Conservation (phyloP, 2,329 filamentous ascomycete species). For the Pleurostoma richardsiae region DNA sequence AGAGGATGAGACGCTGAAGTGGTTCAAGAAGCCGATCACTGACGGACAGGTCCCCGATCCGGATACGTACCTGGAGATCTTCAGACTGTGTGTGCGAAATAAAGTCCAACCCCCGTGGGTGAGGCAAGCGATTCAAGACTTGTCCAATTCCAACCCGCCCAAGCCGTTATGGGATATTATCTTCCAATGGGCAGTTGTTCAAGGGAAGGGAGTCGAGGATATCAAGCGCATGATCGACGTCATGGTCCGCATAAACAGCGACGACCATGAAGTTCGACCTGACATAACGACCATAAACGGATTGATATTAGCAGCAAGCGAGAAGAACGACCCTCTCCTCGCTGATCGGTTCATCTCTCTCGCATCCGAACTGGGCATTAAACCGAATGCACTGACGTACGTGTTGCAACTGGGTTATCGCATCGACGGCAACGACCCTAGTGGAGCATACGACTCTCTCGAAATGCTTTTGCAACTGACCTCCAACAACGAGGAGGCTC, state of each 20-base stretch:
- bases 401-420: slow-evolving; percentile 73
- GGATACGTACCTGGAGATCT: slow-evolving; percentile 45
- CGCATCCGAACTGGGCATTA: slow-evolving; percentile 58
- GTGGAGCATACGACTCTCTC: slow-evolving; percentile 64
- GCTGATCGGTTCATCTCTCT: slow-evolving; percentile 70
- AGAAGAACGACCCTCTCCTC: slow-evolving; percentile 63
- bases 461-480: slow-evolving; percentile 50
- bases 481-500: slow-evolving; percentile 50
- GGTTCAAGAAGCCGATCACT: slow-evolving; percentile 56
- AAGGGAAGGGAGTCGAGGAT: slow-evolving; percentile 66
- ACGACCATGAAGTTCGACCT: slow-evolving; percentile 44
- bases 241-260: slow-evolving; percentile 48
- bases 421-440: slow-evolving; percentile 66
- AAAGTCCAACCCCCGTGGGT: slow-evolving; percentile 55
- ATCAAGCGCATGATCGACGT: slow-evolving; percentile 67
- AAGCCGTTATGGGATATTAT: slow-evolving; percentile 66
- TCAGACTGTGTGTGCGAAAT: slow-evolving; percentile 57
- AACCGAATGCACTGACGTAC: slow-evolving; percentile 64
- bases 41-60: slow-evolving; percentile 32
- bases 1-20: slow-evolving; percentile 57
- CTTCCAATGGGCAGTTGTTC: slow-evolving; percentile 68
- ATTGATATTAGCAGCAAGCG: slow-evolving; percentile 67
- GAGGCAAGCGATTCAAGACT: slow-evolving; percentile 48
- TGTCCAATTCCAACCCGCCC: slow-evolving; percentile 38
- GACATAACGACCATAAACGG: slow-evolving; percentile 71